Evolutionary conservation across 805 yeast species (phyloP), one percentile per base, ranked within the genome.

Genomic region (Lipomyces sp.): DNA sequence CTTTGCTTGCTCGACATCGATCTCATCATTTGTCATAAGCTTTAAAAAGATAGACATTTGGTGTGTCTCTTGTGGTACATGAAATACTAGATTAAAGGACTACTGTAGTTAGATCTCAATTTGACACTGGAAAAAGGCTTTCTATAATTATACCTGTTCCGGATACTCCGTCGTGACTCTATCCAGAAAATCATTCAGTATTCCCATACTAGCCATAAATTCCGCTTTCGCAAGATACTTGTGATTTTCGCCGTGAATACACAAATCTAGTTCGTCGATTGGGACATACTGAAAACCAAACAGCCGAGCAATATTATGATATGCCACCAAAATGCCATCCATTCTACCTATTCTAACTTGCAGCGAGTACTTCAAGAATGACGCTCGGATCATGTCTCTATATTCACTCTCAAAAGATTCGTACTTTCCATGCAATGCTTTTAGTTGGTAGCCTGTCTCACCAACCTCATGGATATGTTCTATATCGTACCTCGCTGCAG

Each of bases 321-420:
- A 94, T 0, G 97, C 97, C 15, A 94, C 82, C 72, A 90, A 92
- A 2, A 95, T 91, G 4, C 99, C 99, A 77, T 93, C 98, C 98
- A 95, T 94, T 73, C 90, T 87, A 2, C 98, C 99, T 53, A 94
- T 90, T 69, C 98, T 82, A 0, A 97, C 98, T 77, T 95, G 98
- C 71, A 94, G 81, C 2, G 90, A 84, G 75, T 94, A 94, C 78
- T 94, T 94, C 72, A 94, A 80, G 78, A 94, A 78, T 0, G 95
- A 88, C 1, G 94, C 85, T 65, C 90, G 80, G 18, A 88, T 84
- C 72, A 94, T 82, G 73, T 94, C 98, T 67, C 80, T 82, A 75
- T 84, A 82, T 74, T 94, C 99, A 24, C 93, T 81, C 72, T 90
- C 92, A 75, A 86, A 90, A n/a, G 96, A 89, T 76, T 92, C 97